Conservation (phyloP, 2,329 filamentous ascomycete species). For the Bipolaris oryzae region DNA sequence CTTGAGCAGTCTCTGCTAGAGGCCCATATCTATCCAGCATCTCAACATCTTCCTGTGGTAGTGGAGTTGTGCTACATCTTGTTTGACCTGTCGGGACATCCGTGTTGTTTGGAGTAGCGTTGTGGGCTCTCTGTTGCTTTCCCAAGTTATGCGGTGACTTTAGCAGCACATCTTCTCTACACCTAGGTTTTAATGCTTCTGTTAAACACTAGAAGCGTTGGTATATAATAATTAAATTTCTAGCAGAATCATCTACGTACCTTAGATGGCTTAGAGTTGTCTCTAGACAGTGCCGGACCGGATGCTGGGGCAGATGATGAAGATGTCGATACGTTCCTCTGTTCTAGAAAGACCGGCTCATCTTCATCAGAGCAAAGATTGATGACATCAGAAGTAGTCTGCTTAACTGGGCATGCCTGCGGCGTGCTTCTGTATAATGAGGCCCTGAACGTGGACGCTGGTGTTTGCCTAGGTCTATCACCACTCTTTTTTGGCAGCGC, state of each 20-base stretch:
- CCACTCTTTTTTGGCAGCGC: not conserved
- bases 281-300: not conserved
- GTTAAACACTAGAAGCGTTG: not conserved
- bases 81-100: no score
- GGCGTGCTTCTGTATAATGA: not conserved
- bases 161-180: no score
- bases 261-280: not conserved
- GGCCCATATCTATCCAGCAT: no score
- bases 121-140: not conserved
- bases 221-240: not conserved
- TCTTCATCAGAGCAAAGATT: constrained; percentile 19
- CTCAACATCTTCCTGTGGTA: no score
- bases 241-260: not conserved
- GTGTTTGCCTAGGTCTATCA: not conserved
- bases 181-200: not conserved
- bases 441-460: not conserved
- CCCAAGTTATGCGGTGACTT: no score
- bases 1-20: no score
- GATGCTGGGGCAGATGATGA: no score
- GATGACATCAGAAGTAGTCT: constrained; percentile 1
- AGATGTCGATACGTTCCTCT: no score
- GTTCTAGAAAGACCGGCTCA: not conserved
- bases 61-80: no score
- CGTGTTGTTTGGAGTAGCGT: no score
- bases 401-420: not conserved